phyloP scores from a whole-genome alignment of 345 rosid genomes.

The Mercurialis annua region DNA sequence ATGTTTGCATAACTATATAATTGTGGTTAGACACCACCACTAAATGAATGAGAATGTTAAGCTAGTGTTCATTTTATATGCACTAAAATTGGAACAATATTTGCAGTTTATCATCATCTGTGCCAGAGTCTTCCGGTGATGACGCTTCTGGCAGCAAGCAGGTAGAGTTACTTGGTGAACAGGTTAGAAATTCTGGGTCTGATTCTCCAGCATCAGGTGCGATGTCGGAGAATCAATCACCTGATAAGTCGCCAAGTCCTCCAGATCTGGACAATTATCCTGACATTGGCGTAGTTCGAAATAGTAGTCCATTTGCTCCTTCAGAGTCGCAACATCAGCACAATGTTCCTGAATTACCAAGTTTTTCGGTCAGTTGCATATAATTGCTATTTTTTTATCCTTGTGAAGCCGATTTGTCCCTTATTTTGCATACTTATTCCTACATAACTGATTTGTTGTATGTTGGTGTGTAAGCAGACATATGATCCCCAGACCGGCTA shows the following conservation, averaged over 20 bases:
- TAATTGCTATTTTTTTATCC: background rate
- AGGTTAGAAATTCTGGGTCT: slow-evolving; percentile 50
- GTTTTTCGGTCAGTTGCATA: slow-evolving; percentile 51
- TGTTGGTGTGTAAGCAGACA: slow-evolving; percentile 39
- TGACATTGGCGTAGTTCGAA: slow-evolving; percentile 53
- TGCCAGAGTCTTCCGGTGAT: slow-evolving; percentile 41
- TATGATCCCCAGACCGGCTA: slow-evolving; percentile 61
- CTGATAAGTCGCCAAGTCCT: slow-evolving; percentile 53
- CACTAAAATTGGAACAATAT: slow-evolving; percentile 8
- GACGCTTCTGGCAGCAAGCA: slow-evolving; percentile 42
- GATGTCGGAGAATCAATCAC: slow-evolving; percentile 49
- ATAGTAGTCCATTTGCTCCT: slow-evolving; percentile 48
- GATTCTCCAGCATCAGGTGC: slow-evolving; percentile 54
- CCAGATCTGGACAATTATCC: slow-evolving; percentile 51
- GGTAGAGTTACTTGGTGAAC: slow-evolving; percentile 45
- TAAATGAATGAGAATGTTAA: background rate
- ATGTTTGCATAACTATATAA: background rate
- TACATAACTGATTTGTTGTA: slow-evolving; percentile 4
- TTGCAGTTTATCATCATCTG: slow-evolving; percentile 49
- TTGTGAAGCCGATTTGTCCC: background rate
- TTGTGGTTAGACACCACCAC: background rate
- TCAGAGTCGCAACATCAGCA: slow-evolving; percentile 60
- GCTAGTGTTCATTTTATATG: background rate
- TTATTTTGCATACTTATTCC: background rate
- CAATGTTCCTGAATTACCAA: slow-evolving; percentile 57